Evolutionary conservation across 169 alveolate genomes (phyloP), one percentile per base, ranked within the genome.

Genomic region (Eimeria falciformis): DNA sequence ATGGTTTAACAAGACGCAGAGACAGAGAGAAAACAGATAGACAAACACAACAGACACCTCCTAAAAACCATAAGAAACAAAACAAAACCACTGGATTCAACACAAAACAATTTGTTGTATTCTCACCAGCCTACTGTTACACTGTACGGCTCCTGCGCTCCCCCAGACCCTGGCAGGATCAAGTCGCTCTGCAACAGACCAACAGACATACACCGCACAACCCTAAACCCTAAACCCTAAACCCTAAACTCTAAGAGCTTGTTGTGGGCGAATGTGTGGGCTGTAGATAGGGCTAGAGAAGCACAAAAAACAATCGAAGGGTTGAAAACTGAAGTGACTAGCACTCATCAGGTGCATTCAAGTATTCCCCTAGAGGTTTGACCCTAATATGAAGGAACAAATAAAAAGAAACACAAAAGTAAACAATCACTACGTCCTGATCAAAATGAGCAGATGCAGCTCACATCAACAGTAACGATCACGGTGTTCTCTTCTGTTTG

Each of bases 41-140:
- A 11, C 69, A 62, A 62, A 62, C 37, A 62, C 37, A 5, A 9
- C 45, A 1, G 27, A 62, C 23, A 18, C 37, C 0, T 12, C 4
- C 40, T 21, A 0, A 18, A 6, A 11, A 65, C 46, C 11, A 58
- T 11, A 7, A 50, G 14, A 50, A 7, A 14, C 62, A 7, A 14
- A 7, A 50, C n/a, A 50, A 50, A 50, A 50, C 62, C 62, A 7
- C 62, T 11, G 62, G 7, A 14, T 11, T 11, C n/a, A 50, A 50
- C 14, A 50, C 14, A 50, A 14, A 50, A 14, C 62, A 50, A 14
- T 14, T 14, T 50, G n/a, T 33, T 73, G 86, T 47, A 50, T 27
- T 47, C 86, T 46, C 45, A 77, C 86, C 86, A 77, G 12, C 86
- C 86, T n/a, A 77, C 86, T 1, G 86, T 46, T 21, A 77, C 69